Base-by-base conservation (phyloP, 176 grass and related monocot genomes). In the Cenchrus americanus region DNA sequence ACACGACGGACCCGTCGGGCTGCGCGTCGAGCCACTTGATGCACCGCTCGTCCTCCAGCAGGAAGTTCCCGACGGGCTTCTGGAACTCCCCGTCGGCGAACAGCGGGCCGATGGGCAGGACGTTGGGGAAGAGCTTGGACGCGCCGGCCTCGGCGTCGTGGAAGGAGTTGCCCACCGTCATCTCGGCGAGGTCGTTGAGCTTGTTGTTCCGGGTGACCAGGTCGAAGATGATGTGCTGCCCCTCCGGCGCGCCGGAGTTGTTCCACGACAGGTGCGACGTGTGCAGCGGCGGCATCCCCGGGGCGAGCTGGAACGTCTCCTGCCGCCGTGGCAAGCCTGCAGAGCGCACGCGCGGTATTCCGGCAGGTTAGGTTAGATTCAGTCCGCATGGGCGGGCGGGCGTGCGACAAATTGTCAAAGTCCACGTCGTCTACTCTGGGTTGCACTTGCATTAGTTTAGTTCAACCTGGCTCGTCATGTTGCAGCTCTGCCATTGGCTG, bases 131-230 rank as follows among this genome's bases (percentile, higher is more conserved):
- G 48, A 83, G 73, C 42, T 71, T 51, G 85, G 82, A 90, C 9
- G 73, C 71, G 17, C 62, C 79, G 74, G 80, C 21, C 85, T 92
- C 88, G 1, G 87, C 70, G 8, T 86, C 93, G 9, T 88, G 43
- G 80, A 92, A 95, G 11, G 94, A 91, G 86, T 91, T 96, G 91
- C 81, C 69, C 9, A 96, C 22, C 26, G 66, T n/a, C 14, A 88
- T 86, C 49, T 92, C 90, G 10, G 85, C 75, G 21, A 62, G 58
- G 17, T 49, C 64, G 43, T 60, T 73, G 44, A 78, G 23, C 74
- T 47, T 21, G 77, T 77, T 86, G 73, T 90, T 90, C 12, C 68
- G 76, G 64, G 49, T 40, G 10, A 92, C 61, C 15, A 90, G 86
- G 0, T 89, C 71, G 76, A 86, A 94, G 78, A 89, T 74, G 51